phyloP scores from a whole-genome alignment of 345 rosid species.

The Excoecaria cochinchinensis region DNA sequence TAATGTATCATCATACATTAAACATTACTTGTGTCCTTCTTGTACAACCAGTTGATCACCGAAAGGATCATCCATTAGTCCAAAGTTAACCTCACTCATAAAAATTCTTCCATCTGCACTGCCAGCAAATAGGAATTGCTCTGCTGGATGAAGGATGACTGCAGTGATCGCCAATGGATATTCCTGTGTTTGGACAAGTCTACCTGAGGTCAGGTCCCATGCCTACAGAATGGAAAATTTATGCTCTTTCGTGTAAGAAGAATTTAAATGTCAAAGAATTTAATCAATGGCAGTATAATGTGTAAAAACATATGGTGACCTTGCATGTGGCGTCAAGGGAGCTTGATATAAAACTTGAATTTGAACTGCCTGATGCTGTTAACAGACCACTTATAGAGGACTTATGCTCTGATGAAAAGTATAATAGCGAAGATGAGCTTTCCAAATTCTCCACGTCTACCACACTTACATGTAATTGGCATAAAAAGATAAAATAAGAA shows the following conservation, averaged over 20 bases:
- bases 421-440: conserved; percentile 31
- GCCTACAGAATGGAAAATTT: conserved; percentile 29
- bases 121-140: conserved; percentile 42
- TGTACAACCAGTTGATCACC: conserved; percentile 32
- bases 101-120: conserved; percentile 48
- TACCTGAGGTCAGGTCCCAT: conserved; percentile 50
- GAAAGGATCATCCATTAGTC: conserved; percentile 34
- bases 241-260: neutral
- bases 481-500: conserved; percentile 13
- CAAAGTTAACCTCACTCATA: conserved; percentile 27
- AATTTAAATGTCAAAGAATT: neutral
- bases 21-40: conserved; percentile 58
- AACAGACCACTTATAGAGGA: conserved; percentile 46
- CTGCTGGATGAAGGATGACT: conserved; percentile 34
- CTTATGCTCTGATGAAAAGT: conserved; percentile 37
- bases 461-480: conserved; percentile 28
- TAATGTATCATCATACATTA: conserved; percentile 41
- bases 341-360: conserved; percentile 40
- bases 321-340: conserved; percentile 55
- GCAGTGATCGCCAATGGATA: conserved; percentile 43
- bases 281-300: neutral
- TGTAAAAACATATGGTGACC: conserved; percentile 28
- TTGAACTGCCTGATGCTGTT: conserved; percentile 26
- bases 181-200: conserved; percentile 37
- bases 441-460: conserved; percentile 36